Evolutionary conservation across 73 alveolate genomes (phyloP), one percentile per base, ranked within the genome.

Genomic region (Paramecium pentaurelia): DNA sequence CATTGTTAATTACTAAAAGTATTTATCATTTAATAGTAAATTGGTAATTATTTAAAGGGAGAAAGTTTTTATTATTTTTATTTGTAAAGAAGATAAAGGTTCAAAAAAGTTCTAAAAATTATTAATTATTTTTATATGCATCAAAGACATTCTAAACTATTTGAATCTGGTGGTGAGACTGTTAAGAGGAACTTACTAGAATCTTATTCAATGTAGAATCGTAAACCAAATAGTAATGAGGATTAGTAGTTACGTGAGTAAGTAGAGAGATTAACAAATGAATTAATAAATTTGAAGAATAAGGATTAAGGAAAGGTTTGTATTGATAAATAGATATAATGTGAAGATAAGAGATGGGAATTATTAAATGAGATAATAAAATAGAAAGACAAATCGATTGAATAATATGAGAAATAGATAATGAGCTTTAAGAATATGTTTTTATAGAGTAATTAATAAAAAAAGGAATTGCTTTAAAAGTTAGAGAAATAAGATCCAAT

Each of bases 81-180:
- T 38, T 38, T 49, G 60, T 49, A 12, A 49, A 16, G 60, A 34
- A 1, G 20, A 54, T 54, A 54, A 25, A 54, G 30, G 22, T 18
- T 18, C 70, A 54, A n/a, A 12, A 34, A 59, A 27, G 37, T 86
- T 58, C 86, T 58, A 1, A 34, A 59, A 28, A 28, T 64, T 11
- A 64, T 64, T 64, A 28, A 12, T 64, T 32, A 64, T 64, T 32
- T 64, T n/a, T 4, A 54, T 64, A 64, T 64, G 84, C 84, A 64
- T 34, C 11, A 40, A 34, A 64, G 84, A 64, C 22, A 64, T 14
- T 6, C 84, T 25, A 64, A 64, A 34, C 84, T 64, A 12, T 64
- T 64, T 64, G 84, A 64, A 64, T 64, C 84, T 64, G 84, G 84
- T 32, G 84, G 84, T 28, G 84, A 64, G 84, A 10, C 12, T 14